Evolutionary conservation across 768 basidiomycete genomes (phyloP).

Genomic region (Mycena albidolilacea): DNA sequence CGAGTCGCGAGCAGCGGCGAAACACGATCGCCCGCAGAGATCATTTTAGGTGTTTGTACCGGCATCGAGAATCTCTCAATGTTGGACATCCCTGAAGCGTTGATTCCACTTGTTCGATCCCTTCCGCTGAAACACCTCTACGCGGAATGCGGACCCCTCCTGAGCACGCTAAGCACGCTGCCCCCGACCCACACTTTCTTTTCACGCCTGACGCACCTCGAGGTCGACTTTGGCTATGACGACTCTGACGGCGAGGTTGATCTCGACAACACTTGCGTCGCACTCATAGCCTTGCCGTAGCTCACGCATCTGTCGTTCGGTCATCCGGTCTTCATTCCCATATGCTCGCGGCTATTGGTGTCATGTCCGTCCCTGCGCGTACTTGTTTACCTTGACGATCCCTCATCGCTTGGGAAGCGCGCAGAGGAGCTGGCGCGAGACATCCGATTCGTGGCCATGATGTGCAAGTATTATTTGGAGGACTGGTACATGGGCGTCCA

Average conservation of each 20-base stretch:
- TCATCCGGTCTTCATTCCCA: neutral
- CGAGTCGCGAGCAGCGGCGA: neutral
- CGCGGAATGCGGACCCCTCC: neutral
- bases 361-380: neutral
- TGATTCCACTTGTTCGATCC: neutral
- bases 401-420: neutral
- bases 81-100: neutral
- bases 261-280: neutral
- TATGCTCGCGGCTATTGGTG: no score
- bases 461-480: neutral
- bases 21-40: neutral
- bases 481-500: constrained; percentile 4
- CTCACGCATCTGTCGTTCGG: neutral
- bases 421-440: neutral
- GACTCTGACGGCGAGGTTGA: neutral
- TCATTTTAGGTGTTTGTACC: neutral
- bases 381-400: neutral
- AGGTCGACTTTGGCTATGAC: neutral
- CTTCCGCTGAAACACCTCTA: neutral
- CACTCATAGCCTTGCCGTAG: neutral
- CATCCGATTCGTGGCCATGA: neutral
- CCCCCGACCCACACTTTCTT: neutral
- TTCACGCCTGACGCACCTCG: neutral
- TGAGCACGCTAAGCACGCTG: neutral
- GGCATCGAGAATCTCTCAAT: neutral